Evolutionary conservation across 495 filamentous ascomycete species (phyloP), one percentile per base, ranked within the genome.

Genomic region (Penicillium nucicola): DNA sequence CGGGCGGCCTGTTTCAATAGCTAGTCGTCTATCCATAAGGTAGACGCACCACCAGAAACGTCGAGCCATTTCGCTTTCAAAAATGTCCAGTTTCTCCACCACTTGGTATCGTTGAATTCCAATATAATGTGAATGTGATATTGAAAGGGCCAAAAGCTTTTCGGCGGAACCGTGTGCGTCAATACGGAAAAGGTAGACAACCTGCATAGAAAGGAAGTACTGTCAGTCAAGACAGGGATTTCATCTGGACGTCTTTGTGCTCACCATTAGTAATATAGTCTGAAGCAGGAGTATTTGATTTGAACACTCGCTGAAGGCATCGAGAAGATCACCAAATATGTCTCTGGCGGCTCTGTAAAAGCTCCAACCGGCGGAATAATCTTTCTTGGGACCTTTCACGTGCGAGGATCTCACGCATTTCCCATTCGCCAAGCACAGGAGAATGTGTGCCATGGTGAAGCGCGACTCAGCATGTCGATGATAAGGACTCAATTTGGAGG

Each of bases 31-130:
- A 28, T 66, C 60, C 43, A 66, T 30, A 4, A 56, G 18, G 34
- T 66, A 66, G 3, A 61, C 50, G 38, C 57, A 61, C 60, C 60
- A 66, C 63, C 63, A 66, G 2, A 63, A 31, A 2, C 60, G 57
- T 11, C 57, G 57, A 37, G 49, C 30, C 38, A 61, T 53, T 39
- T 66, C 60, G 23, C 45, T 36, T 8, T 61, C 33, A 25, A 59
- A 60, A 3, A 35, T 19, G 18, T 41, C 19, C 52, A 66, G 57
- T 1, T 12, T 5, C 13, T 53, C 35, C 1, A 59, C 51, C 12
- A 59, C 53, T 41, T 50, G 52, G 3, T 49, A 37, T 23, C 60
- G 52, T 11, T 66, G 63, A 3, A 63, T 46, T 14, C 63, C 63
- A 13, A 66, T 45, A 33, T 66, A 53, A 35, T 66, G 57, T 15